Base-by-base conservation (phyloP, 805 yeast species). In the Trichomonascus vanleenenianus region DNA sequence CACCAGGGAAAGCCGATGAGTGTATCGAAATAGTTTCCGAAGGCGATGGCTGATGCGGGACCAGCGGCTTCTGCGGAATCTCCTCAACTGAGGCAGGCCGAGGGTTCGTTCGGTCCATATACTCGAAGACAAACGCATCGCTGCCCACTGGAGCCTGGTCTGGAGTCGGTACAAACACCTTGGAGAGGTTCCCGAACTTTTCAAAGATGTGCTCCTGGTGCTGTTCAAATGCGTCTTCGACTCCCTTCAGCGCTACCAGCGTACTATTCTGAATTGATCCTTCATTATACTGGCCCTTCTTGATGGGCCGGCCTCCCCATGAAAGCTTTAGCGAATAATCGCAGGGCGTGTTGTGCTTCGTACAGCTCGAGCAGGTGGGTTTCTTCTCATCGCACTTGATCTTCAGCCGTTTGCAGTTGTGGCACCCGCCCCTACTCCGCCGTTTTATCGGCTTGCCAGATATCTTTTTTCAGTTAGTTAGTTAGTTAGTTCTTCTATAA, bases 231-330 rank as follows among this genome's bases (percentile, higher is more conserved):
- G 27, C 4, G 27, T 22, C 27, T 8, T 22, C 27, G 27, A 22
- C 27, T 8, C 27, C 27, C 27, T 22, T 22, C 7, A 22, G 27
- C 7, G 27, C 27, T 5, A 22, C 8, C 4, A 22, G 7, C 27
- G 7, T 4, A 8, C 8, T 8, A 22, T 22, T 22, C 8, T 22
- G 45, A 15, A 46, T 32, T 9, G 46, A 19, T 5, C 27, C 42
- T 9, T 25, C 12, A 3, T n/a, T 27, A 15, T 62, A 56, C n/a
- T n/a, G n/a, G 59, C 62, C 51, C 67, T 58, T 57, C 64, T 66
- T 76, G 75, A 57, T 69, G 75, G 85, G 85, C 41, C 88, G 62
- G 0, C 89, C 89, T 15, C 86, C 88, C 91, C 91, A 84, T 0
- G 78, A 73, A 30, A 83, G 64, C 49, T 72, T 75, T 8, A 83